These are phyloP conservation scores for Fusarium camptoceras DNA, from an alignment of 2,329 filamentous ascomycete species.

Conservation along the genomic window DNA sequence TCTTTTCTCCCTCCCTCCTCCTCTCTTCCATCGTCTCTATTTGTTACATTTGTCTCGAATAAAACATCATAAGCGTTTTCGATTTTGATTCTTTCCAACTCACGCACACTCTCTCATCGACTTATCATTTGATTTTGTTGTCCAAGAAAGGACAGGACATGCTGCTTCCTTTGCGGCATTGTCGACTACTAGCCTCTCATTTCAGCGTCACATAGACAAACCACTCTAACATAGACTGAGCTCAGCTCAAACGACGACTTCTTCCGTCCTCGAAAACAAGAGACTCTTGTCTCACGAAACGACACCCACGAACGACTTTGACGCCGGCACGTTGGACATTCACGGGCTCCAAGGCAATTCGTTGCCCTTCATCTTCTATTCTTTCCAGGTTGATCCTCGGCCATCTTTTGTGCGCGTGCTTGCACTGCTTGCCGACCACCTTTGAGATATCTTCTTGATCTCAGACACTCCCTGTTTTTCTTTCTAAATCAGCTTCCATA, in stretches of 20 bases:
- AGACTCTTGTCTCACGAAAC: conserved; percentile 23
- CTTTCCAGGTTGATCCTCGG: conserved; percentile 69
- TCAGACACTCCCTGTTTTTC: conserved; percentile 36
- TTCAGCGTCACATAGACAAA: conserved; percentile 43
- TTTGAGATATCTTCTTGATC: conserved; percentile 38
- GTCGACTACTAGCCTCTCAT: conserved; percentile 43
- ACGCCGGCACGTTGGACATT: conserved; percentile 44
- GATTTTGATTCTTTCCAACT: conserved; percentile 25
- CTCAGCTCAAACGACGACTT: conserved; percentile 31
- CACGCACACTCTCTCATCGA: conserved; percentile 18
- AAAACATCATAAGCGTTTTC: conserved; percentile 36
- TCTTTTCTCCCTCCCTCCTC: conserved; percentile 17
- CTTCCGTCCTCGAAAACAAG: background rate
- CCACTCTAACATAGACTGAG: background rate
- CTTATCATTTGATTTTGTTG: conserved; percentile 31
- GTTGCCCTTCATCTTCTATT: conserved; percentile 44
- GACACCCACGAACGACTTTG: conserved; percentile 33
- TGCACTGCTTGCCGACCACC: conserved; percentile 42
- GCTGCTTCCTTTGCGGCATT: conserved; percentile 45
- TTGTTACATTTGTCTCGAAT: conserved; percentile 26
- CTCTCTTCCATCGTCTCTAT: conserved; percentile 34
- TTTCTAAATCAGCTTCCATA: conserved; percentile 17
- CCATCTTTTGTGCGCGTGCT: conserved; percentile 53
- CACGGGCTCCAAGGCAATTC: conserved; percentile 41
- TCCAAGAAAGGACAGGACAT: conserved; percentile 43